phyloP scores from a whole-genome alignment of 2,329 filamentous ascomycete genomes.

The Chaetomiaceae sp. region DNA sequence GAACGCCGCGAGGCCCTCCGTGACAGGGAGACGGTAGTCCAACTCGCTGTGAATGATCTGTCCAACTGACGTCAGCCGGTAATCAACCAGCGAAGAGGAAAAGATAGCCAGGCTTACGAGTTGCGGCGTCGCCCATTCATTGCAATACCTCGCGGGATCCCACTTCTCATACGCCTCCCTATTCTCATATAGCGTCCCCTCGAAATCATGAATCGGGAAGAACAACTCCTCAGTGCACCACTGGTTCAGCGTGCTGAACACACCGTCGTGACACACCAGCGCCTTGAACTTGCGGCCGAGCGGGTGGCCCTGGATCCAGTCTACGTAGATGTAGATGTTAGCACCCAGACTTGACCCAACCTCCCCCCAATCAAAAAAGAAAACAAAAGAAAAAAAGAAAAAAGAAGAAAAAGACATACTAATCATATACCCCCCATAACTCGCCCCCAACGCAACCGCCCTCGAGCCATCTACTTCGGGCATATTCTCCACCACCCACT shows the following conservation, averaged over 20 bases:
- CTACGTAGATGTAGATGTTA: too few species aligned
- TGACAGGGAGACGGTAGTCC: conserved; percentile 82
- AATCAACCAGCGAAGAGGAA: neutral
- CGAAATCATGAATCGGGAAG: conserved; percentile 65
- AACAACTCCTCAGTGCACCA: conserved; percentile 66
- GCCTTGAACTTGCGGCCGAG: conserved; percentile 83
- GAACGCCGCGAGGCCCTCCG: conserved; percentile 80
- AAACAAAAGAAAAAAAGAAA: neutral
- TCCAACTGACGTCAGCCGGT: neutral
- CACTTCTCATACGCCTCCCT: conserved; percentile 62
- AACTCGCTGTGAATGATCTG: conserved; percentile 75
- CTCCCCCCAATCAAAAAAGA: too few species aligned
- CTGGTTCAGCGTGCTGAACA: conserved; percentile 67
- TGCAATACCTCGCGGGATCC: conserved; percentile 61
- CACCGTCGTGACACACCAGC: conserved; percentile 82
- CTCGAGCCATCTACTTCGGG: conserved; percentile 63
- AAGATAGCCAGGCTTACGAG: conserved; percentile 52
- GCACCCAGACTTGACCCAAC: too few species aligned
- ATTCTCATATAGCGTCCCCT: conserved; percentile 57
- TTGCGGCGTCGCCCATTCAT: conserved; percentile 80
- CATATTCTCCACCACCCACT: conserved; percentile 64
- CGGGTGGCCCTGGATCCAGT: conserved; percentile 87
- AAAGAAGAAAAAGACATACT: conserved; percentile 40
- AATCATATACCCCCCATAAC: conserved; percentile 73
- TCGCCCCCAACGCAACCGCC: conserved; percentile 70